Evolutionary conservation across 208 protist species (phyloP), one percentile per base, ranked within the genome.

Genomic region (Phytomonas sp.): DNA sequence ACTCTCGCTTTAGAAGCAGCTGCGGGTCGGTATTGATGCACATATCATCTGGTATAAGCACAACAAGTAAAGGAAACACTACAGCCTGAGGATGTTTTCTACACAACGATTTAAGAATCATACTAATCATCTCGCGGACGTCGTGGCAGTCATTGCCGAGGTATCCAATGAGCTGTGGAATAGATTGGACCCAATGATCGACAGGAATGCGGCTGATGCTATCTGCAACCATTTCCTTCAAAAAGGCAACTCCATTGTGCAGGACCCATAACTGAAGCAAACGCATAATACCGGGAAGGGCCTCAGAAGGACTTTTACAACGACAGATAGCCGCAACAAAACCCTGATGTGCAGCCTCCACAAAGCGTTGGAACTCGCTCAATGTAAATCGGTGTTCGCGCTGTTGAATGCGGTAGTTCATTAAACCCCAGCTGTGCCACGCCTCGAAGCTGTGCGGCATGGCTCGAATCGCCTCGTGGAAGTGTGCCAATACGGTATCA

Each of bases 111-210:
- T 76, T 78, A 29, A 99, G 87, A 29, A 99, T 91, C 71, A 98
- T 89, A 71, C 97, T 87, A 56, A 99, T 91, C 1, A 99, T 83
- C 52, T 96, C 84, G 7, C 97, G 85, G 33, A 99, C 97, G 59
- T 87, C 81, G 26, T 89, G 71, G 31, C 82, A 77, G 19, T 85
- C 86, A 70, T 94, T 96, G 74, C 98, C 90, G 66, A 99, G 94
- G 70, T 98, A 91, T 31, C 98, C 98, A 73, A 99, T 99, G n/a
- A 99, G 88, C 93, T 99, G 98, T 40, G 98, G 99, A 34, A 99
- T 98, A 10, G 99, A 98, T 69, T 98, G 90, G 19, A 99, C 89
- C 99, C 99, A 99, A 66, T 98, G 99, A 74, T 99, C 98, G 26
- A 99, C 92, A 1, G 86, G 82, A 23, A 99, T 96, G 16, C 88